A percentile compares a stretch with the other conserved stretches of the same genome.
These are phyloP conservation scores for Syzygium syzygioides DNA, from an alignment of 441 rosid species.

Conservation along the genomic window DNA sequence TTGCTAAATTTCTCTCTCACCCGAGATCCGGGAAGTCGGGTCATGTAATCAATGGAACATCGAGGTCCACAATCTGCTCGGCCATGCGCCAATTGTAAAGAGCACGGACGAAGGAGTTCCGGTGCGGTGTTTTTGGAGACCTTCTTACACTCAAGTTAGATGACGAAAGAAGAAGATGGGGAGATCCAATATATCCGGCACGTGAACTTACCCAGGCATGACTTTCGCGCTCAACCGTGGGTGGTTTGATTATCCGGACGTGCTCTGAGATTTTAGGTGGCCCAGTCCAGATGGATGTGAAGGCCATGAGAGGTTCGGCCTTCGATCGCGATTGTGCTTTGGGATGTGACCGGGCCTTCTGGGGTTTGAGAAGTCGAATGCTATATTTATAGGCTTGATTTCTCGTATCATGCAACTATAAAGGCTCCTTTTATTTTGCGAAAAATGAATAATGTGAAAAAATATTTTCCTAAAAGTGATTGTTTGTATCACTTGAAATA, in stretches of 20 bases:
- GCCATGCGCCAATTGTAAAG: fast-evolving
- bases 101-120: background rate
- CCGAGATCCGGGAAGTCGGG: background rate
- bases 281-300: background rate
- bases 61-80: background rate
- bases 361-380: background rate
- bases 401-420: fast-evolving
- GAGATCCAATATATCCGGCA: fast-evolving
- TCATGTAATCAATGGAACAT: background rate
- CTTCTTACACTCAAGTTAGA: background rate
- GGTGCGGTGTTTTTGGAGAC: background rate
- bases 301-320: background rate
- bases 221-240: background rate
- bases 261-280: background rate
- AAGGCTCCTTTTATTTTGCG: fast-evolving
- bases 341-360: background rate
- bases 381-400: background rate
- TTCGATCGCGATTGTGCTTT: background rate
- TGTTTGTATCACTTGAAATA: fast-evolving
- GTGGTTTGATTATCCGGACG: background rate
- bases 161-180: background rate
- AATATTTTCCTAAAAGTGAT: fast-evolving
- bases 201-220: background rate
- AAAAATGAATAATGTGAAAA: fast-evolving
- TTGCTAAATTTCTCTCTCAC: background rate